These are phyloP conservation scores for Multifurca ochricompacta DNA, from an alignment of 768 basidiomycete species.

Conservation along the genomic window DNA sequence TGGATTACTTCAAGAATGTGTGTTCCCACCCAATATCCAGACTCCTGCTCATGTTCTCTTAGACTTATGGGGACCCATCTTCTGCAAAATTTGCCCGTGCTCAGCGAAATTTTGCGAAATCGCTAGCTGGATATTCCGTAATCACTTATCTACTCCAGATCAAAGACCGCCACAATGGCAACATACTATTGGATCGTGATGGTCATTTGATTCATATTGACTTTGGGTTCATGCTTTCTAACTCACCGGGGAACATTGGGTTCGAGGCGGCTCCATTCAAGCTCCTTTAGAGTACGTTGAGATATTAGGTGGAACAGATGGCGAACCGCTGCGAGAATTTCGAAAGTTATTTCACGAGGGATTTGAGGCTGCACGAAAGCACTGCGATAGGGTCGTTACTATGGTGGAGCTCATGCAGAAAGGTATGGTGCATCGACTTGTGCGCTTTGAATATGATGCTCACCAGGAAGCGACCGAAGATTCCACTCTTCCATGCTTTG, in stretches of 20 bases:
- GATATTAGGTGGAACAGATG: slow-evolving; percentile 80
- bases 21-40: slow-evolving; percentile 24
- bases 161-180: slow-evolving; percentile 98
- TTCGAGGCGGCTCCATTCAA: slow-evolving; percentile 99
- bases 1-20: slow-evolving; percentile 88
- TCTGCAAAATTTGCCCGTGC: slow-evolving; percentile 85
- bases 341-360: slow-evolving; percentile 83
- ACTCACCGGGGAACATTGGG: slow-evolving; percentile 94
- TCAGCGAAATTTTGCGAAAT: slow-evolving; percentile 90
- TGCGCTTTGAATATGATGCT: neutral
- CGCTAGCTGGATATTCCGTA: slow-evolving; percentile 94
- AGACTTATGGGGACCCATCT: slow-evolving; percentile 88
- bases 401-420: slow-evolving; percentile 98
- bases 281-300: slow-evolving; percentile 92
- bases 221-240: slow-evolving; percentile 96
- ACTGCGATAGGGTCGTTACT: slow-evolving; percentile 91
- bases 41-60: neutral
- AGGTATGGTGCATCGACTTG: slow-evolving; percentile 40
- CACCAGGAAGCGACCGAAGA: slow-evolving; percentile 38
- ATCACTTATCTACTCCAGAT: slow-evolving; percentile 96
- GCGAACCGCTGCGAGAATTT: slow-evolving; percentile 75
- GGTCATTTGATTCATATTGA: slow-evolving; percentile 96
- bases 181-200: slow-evolving; percentile 91
- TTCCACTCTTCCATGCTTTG: slow-evolving; percentile 86
- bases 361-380: slow-evolving; percentile 90